Evolutionary conservation across 176 grass and related monocot genomes (phyloP), one percentile per base, ranked within the genome.

Genomic region (Typha latifolia): DNA sequence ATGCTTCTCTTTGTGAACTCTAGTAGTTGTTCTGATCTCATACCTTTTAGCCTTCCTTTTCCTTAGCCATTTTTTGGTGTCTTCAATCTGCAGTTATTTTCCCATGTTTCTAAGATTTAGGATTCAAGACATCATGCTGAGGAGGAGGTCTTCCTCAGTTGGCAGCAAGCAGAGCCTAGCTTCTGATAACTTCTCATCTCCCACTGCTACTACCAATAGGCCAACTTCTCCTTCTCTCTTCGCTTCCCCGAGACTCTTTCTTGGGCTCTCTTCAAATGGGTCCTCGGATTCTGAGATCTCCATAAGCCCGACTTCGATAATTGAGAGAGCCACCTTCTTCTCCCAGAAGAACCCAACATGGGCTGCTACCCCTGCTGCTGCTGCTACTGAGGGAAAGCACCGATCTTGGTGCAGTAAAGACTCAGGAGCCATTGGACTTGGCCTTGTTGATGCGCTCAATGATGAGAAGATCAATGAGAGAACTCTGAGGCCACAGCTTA

Each of bases 261-360:
- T 69, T 66, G 59, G 67, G 24, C 71, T 63, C 12, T 82, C 77
- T 68, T 69, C 80, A 14, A 63, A 22, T 66, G 50, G 29, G 61
- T 26, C 14, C 11, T 49, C 64, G 23, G 61, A 76, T 23, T 51
- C 80, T 5, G 81, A 70, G 51, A 57, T 66, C 11, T n/a, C 15
- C 48, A 75, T 72, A 49, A 85, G 78, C 47, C 84, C 84, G 62
- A 87, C 89, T 24, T 92, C 78, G 22, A 79, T 75, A 12, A 69
- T 80, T 26, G 81, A 92, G 51, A 64, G 62, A 3, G 63, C 61
- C 62, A 80, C 80, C 32, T 77, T 84, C 69, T 79, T 74, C 55
- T 64, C 59, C 24, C 19, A 14, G 19, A 32, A 51, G 65, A 63
- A 32, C 27, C 63, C 22, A 24, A 34, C 34, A 19, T 23, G 51